Evolutionary conservation across 306 rosid genomes (phyloP), one percentile per base, ranked within the genome.

Genomic region (Rosa persica): DNA sequence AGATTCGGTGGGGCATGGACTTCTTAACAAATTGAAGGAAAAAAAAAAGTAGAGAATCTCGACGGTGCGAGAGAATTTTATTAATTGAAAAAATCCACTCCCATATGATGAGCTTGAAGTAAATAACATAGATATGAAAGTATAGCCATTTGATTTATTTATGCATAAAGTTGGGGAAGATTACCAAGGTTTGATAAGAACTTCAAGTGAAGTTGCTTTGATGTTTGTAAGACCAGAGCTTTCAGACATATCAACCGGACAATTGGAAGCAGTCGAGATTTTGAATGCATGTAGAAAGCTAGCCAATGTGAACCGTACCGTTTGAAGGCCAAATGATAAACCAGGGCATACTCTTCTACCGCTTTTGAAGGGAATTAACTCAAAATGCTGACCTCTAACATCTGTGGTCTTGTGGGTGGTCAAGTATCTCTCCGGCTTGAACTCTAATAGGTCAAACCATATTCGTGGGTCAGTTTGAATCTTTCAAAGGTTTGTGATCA

Each of bases 381-480:
- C 64, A 57, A 57, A 57, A 57, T 57, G 90, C 6, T 84, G 77
- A 9, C 92, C 91, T 49, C 73, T 83, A 0, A 83, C 83, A 65
- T 90, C 88, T 3, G 87, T 47, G 22, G 38, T 52, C 42, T 80
- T 83, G 54, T 90, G 89, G 8, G 81, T 80, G 9, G 62, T 85
- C 8, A 90, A 23, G 38, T 87, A 88, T 44, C 91, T 87, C 76
- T 90, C 89, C 0, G 91, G 95, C 72, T 72, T 76, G 82, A 86
- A 90, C 74, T 87, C 80, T 5, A 85, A 66, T 4, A 87, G 89
- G 15, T 86, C 83, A 19, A 70, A 8, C 90, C 90, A 86, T 27
- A 77, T 30, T 0, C 40, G 36, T 1, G 87, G 87, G 69, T 89
- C 92, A 0, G 83, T 83, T 2, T 87, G 92, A 38, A 89, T 85